These are phyloP conservation scores for Aspergillus japonicus DNA, from an alignment of 2,329 filamentous ascomycete genomes.

Conservation along the genomic window DNA sequence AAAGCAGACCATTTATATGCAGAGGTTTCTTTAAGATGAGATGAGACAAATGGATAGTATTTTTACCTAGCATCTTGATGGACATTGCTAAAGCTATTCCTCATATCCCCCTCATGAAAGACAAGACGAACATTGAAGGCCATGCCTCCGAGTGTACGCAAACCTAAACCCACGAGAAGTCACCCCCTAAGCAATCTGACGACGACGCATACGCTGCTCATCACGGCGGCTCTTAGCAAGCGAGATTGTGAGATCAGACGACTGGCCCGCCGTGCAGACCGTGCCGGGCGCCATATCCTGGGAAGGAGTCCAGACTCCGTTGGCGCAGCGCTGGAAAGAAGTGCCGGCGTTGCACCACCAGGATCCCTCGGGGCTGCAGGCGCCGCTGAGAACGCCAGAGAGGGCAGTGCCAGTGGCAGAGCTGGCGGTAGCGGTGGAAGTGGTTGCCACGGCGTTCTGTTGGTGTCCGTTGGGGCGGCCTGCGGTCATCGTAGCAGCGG, in stretches of 20 bases:
- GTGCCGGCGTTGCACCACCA: slow-evolving; percentile 61
- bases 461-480: background rate
- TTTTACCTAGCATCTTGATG: no score
- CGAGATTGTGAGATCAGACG: slow-evolving; percentile 25
- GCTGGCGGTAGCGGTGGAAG: slow-evolving; percentile 1
- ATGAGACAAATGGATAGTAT: no score
- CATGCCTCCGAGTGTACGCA: no score
- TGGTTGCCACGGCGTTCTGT: background rate
- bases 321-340: slow-evolving; percentile 62
- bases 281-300: slow-evolving; percentile 56
- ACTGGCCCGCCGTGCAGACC: slow-evolving; percentile 47
- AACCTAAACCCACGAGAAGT: no score
- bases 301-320: slow-evolving; percentile 54
- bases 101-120: no score
- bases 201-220: slow-evolving; percentile 5
- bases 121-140: no score
- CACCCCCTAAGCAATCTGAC: background rate
- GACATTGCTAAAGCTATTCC: no score
- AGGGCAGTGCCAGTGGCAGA: slow-evolving; percentile 17
- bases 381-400: slow-evolving; percentile 38
- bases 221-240: slow-evolving; percentile 26
- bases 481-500: slow-evolving; percentile 19
- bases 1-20: no score
- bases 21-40: no score
- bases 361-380: slow-evolving; percentile 55